phyloP scores from a whole-genome alignment of 345 rosid species.

The Erucastrum elatum region DNA sequence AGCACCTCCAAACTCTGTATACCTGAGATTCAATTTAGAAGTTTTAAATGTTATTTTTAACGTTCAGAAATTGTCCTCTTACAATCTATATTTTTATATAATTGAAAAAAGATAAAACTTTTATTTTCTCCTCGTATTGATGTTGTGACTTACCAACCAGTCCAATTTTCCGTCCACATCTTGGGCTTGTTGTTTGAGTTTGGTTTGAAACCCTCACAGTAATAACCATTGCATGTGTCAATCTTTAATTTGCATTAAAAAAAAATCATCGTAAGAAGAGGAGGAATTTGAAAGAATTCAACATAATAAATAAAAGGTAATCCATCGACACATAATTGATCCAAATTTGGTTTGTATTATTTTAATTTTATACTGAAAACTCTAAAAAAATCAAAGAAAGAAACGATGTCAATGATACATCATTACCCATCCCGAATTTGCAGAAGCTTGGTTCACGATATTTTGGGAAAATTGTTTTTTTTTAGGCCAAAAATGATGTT shows the following conservation, averaged over 20 bases:
- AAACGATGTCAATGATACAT: background rate
- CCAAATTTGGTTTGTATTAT: background rate
- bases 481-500: too few relatives aligned
- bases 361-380: background rate
- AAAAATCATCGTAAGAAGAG: background rate
- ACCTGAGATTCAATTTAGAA: constrained; percentile 43
- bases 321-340: background rate
- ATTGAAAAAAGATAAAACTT: background rate
- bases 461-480: too few relatives aligned
- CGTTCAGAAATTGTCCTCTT: background rate
- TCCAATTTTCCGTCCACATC: constrained; percentile 98
- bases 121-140: background rate
- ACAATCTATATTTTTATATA: background rate
- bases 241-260: constrained; percentile 48
- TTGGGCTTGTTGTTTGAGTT: constrained; percentile 65
- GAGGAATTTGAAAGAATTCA: background rate
- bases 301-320: background rate
- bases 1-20: constrained; percentile 67
- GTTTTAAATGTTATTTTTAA: background rate
- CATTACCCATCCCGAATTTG: background rate
- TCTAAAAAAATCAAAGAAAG: background rate
- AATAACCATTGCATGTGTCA: constrained; percentile 87
- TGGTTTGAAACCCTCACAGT: constrained; percentile 75
- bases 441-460: background rate
- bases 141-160: constrained; percentile 69